Evolutionary conservation across 371 early-diverging fungal genomes (phyloP).

Genomic region (Parasitella parasitica): DNA sequence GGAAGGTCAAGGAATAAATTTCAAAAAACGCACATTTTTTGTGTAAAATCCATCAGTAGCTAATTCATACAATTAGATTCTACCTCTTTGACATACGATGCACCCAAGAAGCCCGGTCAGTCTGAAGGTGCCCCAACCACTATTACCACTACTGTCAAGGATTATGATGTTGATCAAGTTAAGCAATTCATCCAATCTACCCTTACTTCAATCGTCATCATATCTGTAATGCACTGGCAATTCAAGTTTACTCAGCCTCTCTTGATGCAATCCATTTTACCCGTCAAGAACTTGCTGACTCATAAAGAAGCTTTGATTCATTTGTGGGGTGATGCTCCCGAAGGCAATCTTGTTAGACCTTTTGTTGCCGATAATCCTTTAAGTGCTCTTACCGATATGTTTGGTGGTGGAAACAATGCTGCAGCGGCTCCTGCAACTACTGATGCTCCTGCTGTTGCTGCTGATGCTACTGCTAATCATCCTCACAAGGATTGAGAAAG

Average conservation of each 20-base stretch:
- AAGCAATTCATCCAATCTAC: constrained; percentile 71
- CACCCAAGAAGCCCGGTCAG: constrained; percentile 45
- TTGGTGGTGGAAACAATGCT: constrained; percentile 13
- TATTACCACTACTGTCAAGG: constrained; percentile 74
- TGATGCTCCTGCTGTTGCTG: background rate
- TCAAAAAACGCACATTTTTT: background rate
- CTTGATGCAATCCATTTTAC: constrained; percentile 84
- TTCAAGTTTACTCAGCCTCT: constrained; percentile 90
- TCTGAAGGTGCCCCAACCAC: constrained; percentile 25
- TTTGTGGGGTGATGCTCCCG: constrained; percentile 78
- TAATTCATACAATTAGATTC: constrained; percentile 45
- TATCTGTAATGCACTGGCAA: constrained; percentile 84
- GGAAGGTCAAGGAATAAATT: constrained; percentile 1
- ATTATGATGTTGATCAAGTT: constrained; percentile 83
- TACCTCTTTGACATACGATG: constrained; percentile 64
- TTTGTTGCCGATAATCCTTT: constrained; percentile 80
- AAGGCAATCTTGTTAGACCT: constrained; percentile 81
- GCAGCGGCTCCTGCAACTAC: constrained; percentile 23
- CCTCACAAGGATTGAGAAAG: background rate
- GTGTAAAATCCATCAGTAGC: background rate
- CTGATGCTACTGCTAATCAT: background rate
- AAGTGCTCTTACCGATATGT: constrained; percentile 55
- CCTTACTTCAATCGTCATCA: constrained; percentile 66
- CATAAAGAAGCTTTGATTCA: constrained; percentile 80
- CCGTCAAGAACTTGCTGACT: constrained; percentile 71